A percentile compares a stretch with the other conserved stretches of the same genome.
Evolutionary conservation across 176 grass and related monocot genomes (phyloP).

Genomic region (Avena sativa): DNA sequence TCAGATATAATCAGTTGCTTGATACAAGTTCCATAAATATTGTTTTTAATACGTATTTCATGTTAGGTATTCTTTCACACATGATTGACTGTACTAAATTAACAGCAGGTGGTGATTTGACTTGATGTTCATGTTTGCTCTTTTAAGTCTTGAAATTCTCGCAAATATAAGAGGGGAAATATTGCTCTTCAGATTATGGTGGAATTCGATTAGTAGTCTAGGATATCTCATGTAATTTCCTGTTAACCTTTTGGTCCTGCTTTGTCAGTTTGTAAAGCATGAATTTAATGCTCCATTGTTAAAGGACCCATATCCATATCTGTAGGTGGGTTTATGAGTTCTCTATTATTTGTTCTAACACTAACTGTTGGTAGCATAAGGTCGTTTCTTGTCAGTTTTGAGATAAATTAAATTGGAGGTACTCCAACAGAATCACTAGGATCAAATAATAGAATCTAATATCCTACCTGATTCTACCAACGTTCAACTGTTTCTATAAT

Average conservation of each 20-base stretch:
- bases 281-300: slow-evolving; percentile 5
- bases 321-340: background rate
- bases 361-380: background rate
- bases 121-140: background rate
- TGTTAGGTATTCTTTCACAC: background rate
- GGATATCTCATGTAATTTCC: background rate
- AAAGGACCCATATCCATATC: slow-evolving; percentile 5
- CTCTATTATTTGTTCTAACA: background rate
- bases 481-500: background rate
- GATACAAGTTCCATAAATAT: slow-evolving; percentile 19
- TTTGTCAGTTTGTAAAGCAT: slow-evolving; percentile 1
- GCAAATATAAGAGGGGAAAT: slow-evolving; percentile 11
- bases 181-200: background rate
- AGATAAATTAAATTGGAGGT: slow-evolving; percentile 8
- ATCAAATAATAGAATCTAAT: background rate
- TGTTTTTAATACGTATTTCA: slow-evolving; percentile 8
- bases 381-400: background rate
- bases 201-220: background rate
- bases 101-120: background rate
- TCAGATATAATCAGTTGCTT: slow-evolving; percentile 16
- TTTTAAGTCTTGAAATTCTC: slow-evolving; percentile 1
- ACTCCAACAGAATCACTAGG: background rate
- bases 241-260: slow-evolving; percentile 2
- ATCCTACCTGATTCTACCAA: background rate
- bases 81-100: slow-evolving; percentile 13